These are phyloP conservation scores for Nicotiana rustica DNA, from an alignment of 305 asterid genomes.

Conservation along the genomic window DNA sequence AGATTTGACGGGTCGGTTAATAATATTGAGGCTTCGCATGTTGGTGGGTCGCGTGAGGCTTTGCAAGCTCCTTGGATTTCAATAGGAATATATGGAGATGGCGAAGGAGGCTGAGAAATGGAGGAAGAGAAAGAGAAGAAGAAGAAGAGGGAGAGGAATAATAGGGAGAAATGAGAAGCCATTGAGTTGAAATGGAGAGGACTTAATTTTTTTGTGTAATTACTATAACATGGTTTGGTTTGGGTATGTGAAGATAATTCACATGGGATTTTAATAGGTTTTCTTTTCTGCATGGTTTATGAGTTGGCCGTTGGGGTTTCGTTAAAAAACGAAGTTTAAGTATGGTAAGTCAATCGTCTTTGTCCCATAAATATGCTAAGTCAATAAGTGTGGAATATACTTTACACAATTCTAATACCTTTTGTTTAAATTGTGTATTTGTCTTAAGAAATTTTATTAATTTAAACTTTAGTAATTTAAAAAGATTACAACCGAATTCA, in stretches of 20 bases:
- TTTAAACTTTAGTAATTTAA: too few species aligned
- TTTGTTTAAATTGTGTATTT: too few species aligned
- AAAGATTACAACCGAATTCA: too few species aligned
- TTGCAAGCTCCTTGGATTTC: constrained; percentile 57
- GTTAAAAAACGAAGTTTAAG: too few species aligned
- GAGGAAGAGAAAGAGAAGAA: constrained; percentile 45
- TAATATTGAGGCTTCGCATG: constrained; percentile 49
- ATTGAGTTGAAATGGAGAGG: background rate
- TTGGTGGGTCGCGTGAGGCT: constrained; percentile 61
- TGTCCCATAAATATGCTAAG: background rate
- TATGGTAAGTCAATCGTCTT: too few species aligned
- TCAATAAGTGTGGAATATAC: background rate
- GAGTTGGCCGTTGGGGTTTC: constrained; percentile 2
- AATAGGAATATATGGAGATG: constrained; percentile 27
- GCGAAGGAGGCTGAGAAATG: background rate
- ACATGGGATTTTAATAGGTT: background rate
- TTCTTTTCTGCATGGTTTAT: background rate
- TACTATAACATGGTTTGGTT: background rate
- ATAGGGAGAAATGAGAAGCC: constrained; percentile 24
- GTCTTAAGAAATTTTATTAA: too few species aligned
- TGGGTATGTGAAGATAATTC: background rate
- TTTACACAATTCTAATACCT: too few species aligned
- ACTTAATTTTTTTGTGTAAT: background rate
- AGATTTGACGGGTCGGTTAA: constrained; percentile 46
- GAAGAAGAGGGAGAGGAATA: constrained; percentile 42